phyloP scores from a whole-genome alignment of 1,284 basidiomycete genomes.

The Schizophyllum commune region DNA sequence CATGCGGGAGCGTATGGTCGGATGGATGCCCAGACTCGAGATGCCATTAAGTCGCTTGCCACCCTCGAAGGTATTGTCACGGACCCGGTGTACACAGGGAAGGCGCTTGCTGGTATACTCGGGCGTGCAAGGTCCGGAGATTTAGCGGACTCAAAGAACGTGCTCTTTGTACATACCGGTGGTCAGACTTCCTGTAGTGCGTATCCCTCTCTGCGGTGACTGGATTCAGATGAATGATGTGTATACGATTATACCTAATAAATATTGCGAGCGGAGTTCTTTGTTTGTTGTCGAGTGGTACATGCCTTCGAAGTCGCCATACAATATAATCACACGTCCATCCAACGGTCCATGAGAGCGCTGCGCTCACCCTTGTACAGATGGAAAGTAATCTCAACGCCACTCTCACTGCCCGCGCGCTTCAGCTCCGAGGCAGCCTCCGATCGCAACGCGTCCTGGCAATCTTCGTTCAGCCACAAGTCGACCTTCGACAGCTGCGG shows the following conservation, averaged over 20 bases:
- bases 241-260: no score
- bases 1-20: slow-evolving; percentile 19
- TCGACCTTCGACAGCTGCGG: not conserved
- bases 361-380: not conserved
- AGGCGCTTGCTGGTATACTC: slow-evolving; percentile 16
- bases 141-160: slow-evolving; percentile 19
- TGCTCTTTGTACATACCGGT: slow-evolving; percentile 7
- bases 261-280: no score
- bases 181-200: not conserved
- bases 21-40: slow-evolving; percentile 17
- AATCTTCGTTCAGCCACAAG: not conserved
- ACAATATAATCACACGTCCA: not conserved
- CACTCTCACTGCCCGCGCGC: not conserved
- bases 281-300: no score
- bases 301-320: not conserved
- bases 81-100: slow-evolving; percentile 20
- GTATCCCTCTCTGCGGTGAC: not conserved
- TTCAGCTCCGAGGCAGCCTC: not conserved
- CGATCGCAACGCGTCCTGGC: not conserved
- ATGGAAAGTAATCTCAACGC: not conserved
- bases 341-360: not conserved
- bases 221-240: no score
- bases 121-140: slow-evolving; percentile 4
- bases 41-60: slow-evolving; percentile 19
- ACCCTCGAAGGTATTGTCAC: slow-evolving; percentile 20